Conservation (phyloP, 345 rosid genomes). For the Psidium friedrichsthalianum region DNA sequence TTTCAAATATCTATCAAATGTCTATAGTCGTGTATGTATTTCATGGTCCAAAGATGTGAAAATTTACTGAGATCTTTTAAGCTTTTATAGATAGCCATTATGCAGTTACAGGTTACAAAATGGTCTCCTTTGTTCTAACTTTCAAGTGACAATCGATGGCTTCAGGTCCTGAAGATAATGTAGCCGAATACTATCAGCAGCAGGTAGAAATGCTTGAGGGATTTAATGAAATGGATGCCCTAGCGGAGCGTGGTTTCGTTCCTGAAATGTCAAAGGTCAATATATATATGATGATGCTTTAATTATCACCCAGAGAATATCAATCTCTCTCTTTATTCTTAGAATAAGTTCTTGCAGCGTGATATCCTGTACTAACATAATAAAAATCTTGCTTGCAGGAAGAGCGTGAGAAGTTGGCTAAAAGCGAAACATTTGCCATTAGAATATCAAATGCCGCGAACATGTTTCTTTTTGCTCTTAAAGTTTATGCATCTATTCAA, state of each 20-base stretch:
- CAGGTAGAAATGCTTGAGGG: slow-evolving; percentile 96
- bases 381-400: slow-evolving; percentile 40
- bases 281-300: neutral
- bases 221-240: slow-evolving; percentile 87
- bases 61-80: neutral
- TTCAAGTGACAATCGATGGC: neutral
- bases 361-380: neutral
- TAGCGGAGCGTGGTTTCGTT: slow-evolving; percentile 81
- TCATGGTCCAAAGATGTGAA: neutral
- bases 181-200: slow-evolving; percentile 94
- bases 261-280: slow-evolving; percentile 80
- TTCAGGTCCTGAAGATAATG: slow-evolving; percentile 74
- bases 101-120: neutral
- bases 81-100: neutral
- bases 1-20: neutral
- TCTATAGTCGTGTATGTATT: neutral
- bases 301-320: neutral
- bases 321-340: neutral
- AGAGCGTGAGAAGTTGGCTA: slow-evolving; percentile 74
- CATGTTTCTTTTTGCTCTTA: slow-evolving; percentile 81
- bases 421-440: slow-evolving; percentile 81
- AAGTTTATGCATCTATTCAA: slow-evolving; percentile 82
- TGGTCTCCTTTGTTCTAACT: neutral
- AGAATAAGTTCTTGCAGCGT: neutral
- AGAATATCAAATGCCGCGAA: slow-evolving; percentile 84